Conservation (phyloP, 2,329 filamentous ascomycete genomes). For the Plectosphaerella sp. region DNA sequence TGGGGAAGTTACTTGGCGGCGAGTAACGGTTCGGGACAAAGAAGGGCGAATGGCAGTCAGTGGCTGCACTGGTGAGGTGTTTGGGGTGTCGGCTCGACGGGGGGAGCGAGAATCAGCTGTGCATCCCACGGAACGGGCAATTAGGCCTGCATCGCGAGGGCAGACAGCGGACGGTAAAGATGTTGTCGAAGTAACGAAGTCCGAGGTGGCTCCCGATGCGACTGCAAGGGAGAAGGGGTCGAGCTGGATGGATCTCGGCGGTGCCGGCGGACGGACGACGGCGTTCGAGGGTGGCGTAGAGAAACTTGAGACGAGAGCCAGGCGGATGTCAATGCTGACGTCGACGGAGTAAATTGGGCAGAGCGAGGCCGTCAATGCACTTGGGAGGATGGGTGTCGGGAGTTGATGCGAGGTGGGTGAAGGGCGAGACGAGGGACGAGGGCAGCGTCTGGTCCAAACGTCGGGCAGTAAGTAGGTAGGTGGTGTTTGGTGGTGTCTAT, state of each 20-base stretch:
- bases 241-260: not conserved
- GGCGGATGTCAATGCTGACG: not conserved
- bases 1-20: not conserved
- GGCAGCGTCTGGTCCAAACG: not conserved
- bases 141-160: not conserved
- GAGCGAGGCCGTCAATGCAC: not conserved
- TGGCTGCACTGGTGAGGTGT: not conserved
- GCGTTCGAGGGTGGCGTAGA: not conserved
- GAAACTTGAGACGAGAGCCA: not conserved
- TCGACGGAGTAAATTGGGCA: not conserved
- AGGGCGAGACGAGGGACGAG: not conserved
- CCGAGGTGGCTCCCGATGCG: not conserved
- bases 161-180: not conserved
- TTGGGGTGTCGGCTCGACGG: not conserved
- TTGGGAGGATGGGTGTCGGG: not conserved
- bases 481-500: not conserved
- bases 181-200: not conserved
- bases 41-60: not conserved
- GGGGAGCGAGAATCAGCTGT: not conserved
- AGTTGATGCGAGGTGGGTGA: not conserved
- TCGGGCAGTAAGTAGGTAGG: not conserved
- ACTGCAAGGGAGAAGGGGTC: not conserved
- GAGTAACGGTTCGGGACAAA: not conserved
- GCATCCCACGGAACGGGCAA: not conserved
- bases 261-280: not conserved